Conservation (phyloP, 2,329 filamentous ascomycete species). For the Chaetomiaceae sp. region DNA sequence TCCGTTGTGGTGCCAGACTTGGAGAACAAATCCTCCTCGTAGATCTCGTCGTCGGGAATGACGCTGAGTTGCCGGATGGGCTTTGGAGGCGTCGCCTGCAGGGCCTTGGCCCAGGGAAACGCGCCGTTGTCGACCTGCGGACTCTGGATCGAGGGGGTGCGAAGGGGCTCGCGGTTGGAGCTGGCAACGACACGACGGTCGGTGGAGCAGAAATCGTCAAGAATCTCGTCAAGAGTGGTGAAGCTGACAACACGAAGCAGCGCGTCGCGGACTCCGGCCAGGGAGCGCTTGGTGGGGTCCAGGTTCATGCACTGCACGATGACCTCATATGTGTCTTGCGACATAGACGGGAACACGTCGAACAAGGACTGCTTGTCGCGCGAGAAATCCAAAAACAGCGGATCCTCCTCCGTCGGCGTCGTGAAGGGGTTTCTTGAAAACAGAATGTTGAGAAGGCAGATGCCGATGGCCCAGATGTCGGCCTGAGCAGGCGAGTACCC, state of each 20-base stretch:
- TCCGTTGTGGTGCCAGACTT: constrained; percentile 67
- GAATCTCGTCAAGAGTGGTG: constrained; percentile 83
- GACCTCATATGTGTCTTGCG: constrained; percentile 94
- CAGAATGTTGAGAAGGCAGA: constrained; percentile 92
- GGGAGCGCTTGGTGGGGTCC: constrained; percentile 82
- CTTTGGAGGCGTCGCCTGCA: constrained; percentile 70
- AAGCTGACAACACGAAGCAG: constrained; percentile 80
- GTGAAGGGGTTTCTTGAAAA: constrained; percentile 97
- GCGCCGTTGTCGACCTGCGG: constrained; percentile 74
- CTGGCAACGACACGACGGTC: constrained; percentile 74
- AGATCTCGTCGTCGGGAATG: constrained; percentile 76
- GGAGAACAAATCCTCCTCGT: constrained; percentile 80
- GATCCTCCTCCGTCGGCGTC: constrained; percentile 82
- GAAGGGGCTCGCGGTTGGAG: constrained; percentile 89
- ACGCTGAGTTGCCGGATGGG: constrained; percentile 77
- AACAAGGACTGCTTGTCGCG: constrained; percentile 94
- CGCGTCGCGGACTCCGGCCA: constrained; percentile 71
- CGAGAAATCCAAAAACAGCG: constrained; percentile 87
- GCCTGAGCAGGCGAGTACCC: constrained; percentile 92
- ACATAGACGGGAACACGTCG: constrained; percentile 98
- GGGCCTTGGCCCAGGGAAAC: constrained; percentile 91
- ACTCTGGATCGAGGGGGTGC: constrained; percentile 90
- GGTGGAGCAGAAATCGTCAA: constrained; percentile 89
- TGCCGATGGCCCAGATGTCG: constrained; percentile 95
- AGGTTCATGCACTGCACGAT: constrained; percentile 85